A percentile compares a stretch with the other conserved stretches of the same genome.
Conservation (phyloP, 2,329 filamentous ascomycete genomes). For the Aspergillus amoenus region DNA sequence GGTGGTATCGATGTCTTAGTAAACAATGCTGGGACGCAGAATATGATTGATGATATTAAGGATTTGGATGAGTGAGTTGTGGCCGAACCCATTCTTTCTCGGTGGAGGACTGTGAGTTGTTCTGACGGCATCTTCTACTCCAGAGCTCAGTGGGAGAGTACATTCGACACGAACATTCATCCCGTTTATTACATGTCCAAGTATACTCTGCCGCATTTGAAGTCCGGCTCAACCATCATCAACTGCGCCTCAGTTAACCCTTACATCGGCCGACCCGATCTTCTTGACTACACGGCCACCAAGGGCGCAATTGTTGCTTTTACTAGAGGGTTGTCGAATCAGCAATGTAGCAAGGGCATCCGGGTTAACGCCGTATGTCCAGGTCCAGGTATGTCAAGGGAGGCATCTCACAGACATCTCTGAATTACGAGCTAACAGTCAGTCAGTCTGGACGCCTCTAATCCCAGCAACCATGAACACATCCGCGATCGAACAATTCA, state of each 20-base stretch:
- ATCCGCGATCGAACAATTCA: slow-evolving; percentile 70
- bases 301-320: slow-evolving; percentile 74
- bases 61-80: slow-evolving; percentile 63
- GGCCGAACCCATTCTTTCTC: not conserved
- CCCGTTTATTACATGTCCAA: slow-evolving; percentile 79
- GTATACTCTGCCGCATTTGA: slow-evolving; percentile 73
- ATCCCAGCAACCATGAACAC: slow-evolving; percentile 72
- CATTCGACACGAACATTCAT: slow-evolving; percentile 82
- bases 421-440: not conserved
- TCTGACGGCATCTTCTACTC: not conserved
- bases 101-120: not conserved
- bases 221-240: slow-evolving; percentile 73
- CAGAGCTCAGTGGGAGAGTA: slow-evolving; percentile 74
- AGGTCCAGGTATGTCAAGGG: slow-evolving; percentile 54
- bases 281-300: slow-evolving; percentile 78
- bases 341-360: slow-evolving; percentile 70
- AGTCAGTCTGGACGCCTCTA: slow-evolving; percentile 70
- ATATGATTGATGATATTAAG: slow-evolving; percentile 69
- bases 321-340: slow-evolving; percentile 74
- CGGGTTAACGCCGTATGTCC: slow-evolving; percentile 75
- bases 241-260: slow-evolving; percentile 84
- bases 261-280: slow-evolving; percentile 75
- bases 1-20: slow-evolving; percentile 67
- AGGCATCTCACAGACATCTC: not conserved
- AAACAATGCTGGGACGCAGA: slow-evolving; percentile 73